Conservation (phyloP, 129 eudicot genomes). For the Silybum marianum region DNA sequence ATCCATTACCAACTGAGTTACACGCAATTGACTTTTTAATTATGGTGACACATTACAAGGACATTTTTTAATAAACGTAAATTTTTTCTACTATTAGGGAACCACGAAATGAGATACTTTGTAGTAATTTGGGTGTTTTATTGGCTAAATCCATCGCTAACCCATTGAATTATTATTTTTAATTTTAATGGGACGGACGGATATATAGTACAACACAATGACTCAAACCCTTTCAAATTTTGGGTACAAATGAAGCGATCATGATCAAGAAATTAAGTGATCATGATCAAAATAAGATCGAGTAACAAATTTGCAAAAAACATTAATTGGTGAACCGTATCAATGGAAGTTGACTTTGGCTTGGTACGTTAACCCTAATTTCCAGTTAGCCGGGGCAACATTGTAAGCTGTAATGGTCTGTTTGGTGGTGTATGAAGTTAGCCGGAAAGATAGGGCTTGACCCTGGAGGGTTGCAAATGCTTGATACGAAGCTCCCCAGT, state of each 20-base stretch:
- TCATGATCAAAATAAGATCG: neutral
- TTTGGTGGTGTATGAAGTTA: slow-evolving; percentile 55
- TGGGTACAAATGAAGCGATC: neutral
- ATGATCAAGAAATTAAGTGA: neutral
- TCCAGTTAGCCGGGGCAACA: slow-evolving; percentile 75
- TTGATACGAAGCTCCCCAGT: slow-evolving; percentile 92
- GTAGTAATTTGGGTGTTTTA: no score
- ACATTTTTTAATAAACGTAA: no score
- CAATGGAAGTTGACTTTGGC: slow-evolving; percentile 60
- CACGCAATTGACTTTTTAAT: no score
- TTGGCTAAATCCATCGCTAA: neutral
- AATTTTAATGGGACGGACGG: neutral
- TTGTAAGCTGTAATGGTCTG: slow-evolving; percentile 63
- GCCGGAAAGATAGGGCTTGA: slow-evolving; percentile 70
- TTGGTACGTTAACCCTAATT: slow-evolving; percentile 57
- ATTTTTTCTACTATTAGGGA: no score
- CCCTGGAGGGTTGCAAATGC: slow-evolving; percentile 68
- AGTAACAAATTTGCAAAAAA: neutral
- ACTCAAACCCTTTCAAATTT: neutral
- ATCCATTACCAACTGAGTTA: no score
- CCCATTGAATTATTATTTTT: neutral
- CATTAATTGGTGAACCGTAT: neutral
- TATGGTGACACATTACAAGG: no score
- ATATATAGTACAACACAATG: neutral
- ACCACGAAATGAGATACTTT: no score